A percentile compares a stretch with the other conserved stretches of the same genome.
These are phyloP conservation scores for Lactarius hengduanensis DNA, from an alignment of 768 basidiomycete species.

Conservation along the genomic window DNA sequence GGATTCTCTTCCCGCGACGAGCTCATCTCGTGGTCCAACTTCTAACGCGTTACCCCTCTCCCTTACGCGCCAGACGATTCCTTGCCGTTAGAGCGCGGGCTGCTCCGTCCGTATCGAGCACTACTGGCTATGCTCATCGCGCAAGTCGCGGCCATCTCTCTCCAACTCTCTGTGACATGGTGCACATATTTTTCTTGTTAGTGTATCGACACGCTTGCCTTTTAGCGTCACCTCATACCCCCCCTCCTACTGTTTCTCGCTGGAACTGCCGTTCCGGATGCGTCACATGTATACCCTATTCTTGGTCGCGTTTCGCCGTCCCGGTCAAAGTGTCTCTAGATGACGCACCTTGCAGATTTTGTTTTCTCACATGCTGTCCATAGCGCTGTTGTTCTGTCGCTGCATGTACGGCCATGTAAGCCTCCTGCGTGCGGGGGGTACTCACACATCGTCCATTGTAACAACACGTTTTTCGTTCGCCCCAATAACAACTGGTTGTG, in stretches of 20 bases:
- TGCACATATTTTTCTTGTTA: neutral
- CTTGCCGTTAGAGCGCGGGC: neutral
- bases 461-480: neutral
- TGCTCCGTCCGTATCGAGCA: neutral
- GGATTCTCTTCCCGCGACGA: conserved; percentile 45
- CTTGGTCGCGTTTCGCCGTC: neutral
- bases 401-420: conserved; percentile 2
- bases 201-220: neutral
- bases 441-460: neutral
- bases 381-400: conserved; percentile 10
- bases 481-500: neutral
- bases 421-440: conserved; percentile 15
- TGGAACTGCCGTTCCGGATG: conserved; percentile 17
- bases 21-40: conserved; percentile 72
- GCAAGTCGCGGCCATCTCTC: conserved; percentile 1
- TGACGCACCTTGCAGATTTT: conserved; percentile 16
- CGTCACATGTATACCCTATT: conserved; percentile 21
- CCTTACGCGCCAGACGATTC: no score
- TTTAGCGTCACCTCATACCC: neutral
- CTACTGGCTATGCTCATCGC: neutral
- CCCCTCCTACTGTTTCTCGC: conserved; percentile 17
- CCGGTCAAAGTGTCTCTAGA: conserved; percentile 19
- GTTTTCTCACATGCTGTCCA: conserved; percentile 3
- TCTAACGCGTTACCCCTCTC: conserved; percentile 33
- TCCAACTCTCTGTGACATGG: neutral